Evolutionary conservation across 164 flowering plant species (phyloP), one percentile per base, ranked within the genome.

Genomic region (Kalanchoe fedtschenkoi): DNA sequence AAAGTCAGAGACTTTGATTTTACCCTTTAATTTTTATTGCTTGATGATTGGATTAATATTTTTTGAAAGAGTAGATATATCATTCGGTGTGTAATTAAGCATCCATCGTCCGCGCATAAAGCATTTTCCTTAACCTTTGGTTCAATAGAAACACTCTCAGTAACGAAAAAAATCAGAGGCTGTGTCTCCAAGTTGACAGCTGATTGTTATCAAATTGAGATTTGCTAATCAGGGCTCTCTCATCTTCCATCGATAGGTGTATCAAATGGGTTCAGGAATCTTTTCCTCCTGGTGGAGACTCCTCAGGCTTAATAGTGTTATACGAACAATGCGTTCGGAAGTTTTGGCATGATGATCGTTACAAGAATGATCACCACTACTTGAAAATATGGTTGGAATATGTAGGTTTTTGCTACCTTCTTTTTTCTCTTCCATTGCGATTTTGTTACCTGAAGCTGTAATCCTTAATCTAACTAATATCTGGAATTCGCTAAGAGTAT

Each of bases 231-330:
- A 17, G 24, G 19, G 30, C 16, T 54, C 32, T 3, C 22, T 11
- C 32, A 11, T 53, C 35, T 28, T 33, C 21, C n/a, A 10, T 11
- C 69, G 37, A n/a, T 71, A 92, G 98, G 79, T 90, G 98, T 70
- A 88, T 93, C 34, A 88, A 90, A 66, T 93, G 98, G 98, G 85
- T 90, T 58, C 96, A 93, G 61, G 96, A 93, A 71, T 83, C 91
- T 19, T 90, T 83, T 65, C 97, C 98, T 32, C 69, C 95, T 8
- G 98, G 89, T 39, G 98, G 97, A 61, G 97, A 93, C 66, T 74
- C 32, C 69, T 88, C 98, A 0, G 97, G 98, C 10, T 66, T 93
- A 34, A 66, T 93, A n/a, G 72, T 86, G 61, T 81, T 93, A 5
- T 89, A 88, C 61, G 98, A 93, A 60, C 95, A 93, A 74, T 93